These are phyloP conservation scores for Cordyceps farinosa DNA, from an alignment of 2,329 filamentous ascomycete species.

Conservation along the genomic window DNA sequence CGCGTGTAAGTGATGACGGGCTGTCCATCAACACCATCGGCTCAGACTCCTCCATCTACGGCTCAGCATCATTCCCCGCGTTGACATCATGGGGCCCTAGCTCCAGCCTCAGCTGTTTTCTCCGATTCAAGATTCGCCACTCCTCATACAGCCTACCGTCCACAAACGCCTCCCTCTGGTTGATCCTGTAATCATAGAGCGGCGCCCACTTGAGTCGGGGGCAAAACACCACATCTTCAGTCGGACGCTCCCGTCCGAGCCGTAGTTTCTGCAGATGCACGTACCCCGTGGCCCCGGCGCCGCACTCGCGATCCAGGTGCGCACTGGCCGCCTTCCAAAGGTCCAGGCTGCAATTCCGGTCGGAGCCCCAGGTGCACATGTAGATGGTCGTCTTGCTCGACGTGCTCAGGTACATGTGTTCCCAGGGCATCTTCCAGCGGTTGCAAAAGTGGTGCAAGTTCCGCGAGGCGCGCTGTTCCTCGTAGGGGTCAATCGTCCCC, in stretches of 20 bases:
- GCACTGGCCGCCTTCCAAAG: background rate
- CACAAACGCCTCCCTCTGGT: background rate
- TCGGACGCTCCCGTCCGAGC: background rate
- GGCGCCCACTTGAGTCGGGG: background rate
- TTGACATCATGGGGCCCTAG: background rate
- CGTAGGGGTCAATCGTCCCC: background rate
- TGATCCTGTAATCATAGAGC: background rate
- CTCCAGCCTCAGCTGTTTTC: background rate
- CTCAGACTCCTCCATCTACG: background rate
- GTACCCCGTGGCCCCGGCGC: background rate
- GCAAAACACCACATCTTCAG: background rate
- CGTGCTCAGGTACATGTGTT: background rate
- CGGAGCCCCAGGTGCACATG: background rate
- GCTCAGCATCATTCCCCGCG: background rate
- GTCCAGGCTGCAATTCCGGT: background rate
- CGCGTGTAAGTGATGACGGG: background rate
- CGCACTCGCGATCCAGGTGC: conserved; percentile 6
- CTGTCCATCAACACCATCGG: background rate
- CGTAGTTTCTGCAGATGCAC: background rate
- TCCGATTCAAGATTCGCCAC: background rate
- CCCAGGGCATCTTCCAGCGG: background rate
- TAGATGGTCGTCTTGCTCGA: background rate
- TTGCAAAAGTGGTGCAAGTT: conserved; percentile 1
- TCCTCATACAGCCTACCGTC: conserved; percentile 3
- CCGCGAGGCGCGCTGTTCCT: conserved; percentile 1